phyloP scores from a whole-genome alignment of 345 rosid species.

The Pistacia integerrima region DNA sequence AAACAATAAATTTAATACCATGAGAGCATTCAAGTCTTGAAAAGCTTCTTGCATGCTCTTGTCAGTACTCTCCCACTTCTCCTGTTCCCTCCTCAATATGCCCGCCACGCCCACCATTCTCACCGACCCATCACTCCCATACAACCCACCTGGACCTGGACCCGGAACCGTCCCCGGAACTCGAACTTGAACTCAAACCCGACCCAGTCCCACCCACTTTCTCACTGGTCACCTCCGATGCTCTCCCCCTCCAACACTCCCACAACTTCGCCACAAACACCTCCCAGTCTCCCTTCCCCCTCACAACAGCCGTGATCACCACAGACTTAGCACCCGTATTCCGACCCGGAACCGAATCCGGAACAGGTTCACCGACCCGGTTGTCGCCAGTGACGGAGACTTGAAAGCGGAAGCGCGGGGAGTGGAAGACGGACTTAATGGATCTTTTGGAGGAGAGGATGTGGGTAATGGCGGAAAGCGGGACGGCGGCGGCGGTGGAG shows the following conservation, averaged over 20 bases:
- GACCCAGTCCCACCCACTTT: conserved; percentile 24
- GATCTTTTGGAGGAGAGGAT: conserved; percentile 69
- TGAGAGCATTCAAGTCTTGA: conserved; percentile 91
- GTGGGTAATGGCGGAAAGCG: conserved; percentile 52
- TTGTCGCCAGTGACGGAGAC: conserved; percentile 36
- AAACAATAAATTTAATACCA: conserved; percentile 46
- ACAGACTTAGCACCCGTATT: conserved; percentile 38
- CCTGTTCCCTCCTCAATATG: conserved; percentile 92
- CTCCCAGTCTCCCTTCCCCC: conserved; percentile 88
- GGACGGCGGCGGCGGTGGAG: conserved; percentile 36
- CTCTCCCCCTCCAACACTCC: conserved; percentile 85
- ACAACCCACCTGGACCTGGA: conserved; percentile 50
- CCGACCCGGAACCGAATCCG: conserved; percentile 17
- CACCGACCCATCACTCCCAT: conserved; percentile 74
- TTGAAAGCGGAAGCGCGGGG: conserved; percentile 86
- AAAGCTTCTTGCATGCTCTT: conserved; percentile 97
- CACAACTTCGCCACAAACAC: conserved; percentile 68
- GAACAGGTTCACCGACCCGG: background rate
- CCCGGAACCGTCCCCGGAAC: conserved; percentile 32
- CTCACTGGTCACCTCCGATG: conserved; percentile 59
- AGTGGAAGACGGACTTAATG: conserved; percentile 74
- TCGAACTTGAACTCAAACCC: conserved; percentile 24
- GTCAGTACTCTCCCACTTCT: conserved; percentile 92
- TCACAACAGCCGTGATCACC: conserved; percentile 61
- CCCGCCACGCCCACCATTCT: conserved; percentile 96